Evolutionary conservation across 202 grass and related monocot species (phyloP).

Genomic region (Tripidium arundinaceum): DNA sequence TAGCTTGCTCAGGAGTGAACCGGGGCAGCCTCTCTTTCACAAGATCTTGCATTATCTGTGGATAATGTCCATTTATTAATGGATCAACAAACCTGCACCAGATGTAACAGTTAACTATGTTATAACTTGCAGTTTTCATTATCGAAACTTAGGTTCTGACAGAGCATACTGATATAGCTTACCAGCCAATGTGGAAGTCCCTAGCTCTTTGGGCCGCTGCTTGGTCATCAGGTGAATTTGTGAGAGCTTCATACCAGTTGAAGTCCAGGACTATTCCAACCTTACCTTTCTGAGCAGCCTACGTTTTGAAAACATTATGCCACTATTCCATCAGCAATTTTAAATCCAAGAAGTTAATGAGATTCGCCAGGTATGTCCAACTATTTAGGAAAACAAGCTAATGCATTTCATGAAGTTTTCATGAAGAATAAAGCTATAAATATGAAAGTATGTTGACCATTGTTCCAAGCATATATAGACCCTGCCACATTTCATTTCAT

Average conservation of each 20-base stretch:
- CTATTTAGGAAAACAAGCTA: neutral
- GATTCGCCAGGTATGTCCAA: neutral
- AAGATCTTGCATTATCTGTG: conserved; percentile 67
- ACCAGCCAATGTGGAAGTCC: conserved; percentile 95
- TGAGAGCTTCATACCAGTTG: conserved; percentile 82
- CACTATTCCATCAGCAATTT: too few relatives aligned
- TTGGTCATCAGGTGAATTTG: conserved; percentile 56
- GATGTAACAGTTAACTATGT: neutral
- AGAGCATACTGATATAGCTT: conserved; percentile 36
- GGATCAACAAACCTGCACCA: conserved; percentile 80
- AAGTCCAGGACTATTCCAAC: conserved; percentile 82
- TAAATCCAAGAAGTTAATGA: neutral
- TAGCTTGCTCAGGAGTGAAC: conserved; percentile 56
- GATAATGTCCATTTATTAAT: conserved; percentile 73
- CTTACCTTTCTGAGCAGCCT: conserved; percentile 77
- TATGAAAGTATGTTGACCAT: neutral
- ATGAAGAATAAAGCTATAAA: too few relatives aligned
- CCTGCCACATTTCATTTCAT: neutral
- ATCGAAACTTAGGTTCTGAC: too few relatives aligned
- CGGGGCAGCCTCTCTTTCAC: conserved; percentile 80
- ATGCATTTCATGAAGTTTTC: too few relatives aligned
- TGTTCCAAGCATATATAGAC: conserved; percentile 5
- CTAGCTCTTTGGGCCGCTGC: conserved; percentile 73
- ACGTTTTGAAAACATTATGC: neutral
- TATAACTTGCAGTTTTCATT: too few relatives aligned